These are phyloP conservation scores for Phaeosphaeria sp. DNA, from an alignment of 2,329 filamentous ascomycete genomes.

Conservation along the genomic window DNA sequence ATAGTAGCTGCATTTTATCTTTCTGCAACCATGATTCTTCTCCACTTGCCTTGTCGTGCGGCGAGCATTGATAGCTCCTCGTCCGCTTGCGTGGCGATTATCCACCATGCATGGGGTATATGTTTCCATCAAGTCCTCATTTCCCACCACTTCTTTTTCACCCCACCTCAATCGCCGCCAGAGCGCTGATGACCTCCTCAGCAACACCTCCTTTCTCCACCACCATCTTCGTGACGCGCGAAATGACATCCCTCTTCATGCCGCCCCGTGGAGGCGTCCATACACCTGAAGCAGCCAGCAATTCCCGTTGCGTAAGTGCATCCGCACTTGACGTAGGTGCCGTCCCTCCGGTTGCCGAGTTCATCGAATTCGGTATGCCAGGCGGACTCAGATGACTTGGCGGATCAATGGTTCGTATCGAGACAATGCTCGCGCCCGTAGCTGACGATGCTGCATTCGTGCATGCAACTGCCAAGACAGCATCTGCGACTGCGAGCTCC, in stretches of 20 bases:
- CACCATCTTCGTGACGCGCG: slow-evolving; percentile 77
- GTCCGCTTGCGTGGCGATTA: background rate
- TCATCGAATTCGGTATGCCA: slow-evolving; percentile 56
- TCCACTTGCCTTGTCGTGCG: background rate
- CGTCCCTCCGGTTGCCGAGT: slow-evolving; percentile 52
- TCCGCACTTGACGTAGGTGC: slow-evolving; percentile 48
- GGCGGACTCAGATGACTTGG: slow-evolving; percentile 57
- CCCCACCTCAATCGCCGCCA: slow-evolving; percentile 72
- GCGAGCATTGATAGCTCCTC: background rate
- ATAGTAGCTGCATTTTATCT: background rate
- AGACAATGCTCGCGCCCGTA: slow-evolving; percentile 47
- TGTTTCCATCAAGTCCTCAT: background rate
- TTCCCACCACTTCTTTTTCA: slow-evolving; percentile 21
- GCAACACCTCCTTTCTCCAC: slow-evolving; percentile 80
- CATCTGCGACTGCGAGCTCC: slow-evolving; percentile 91
- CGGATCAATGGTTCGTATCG: slow-evolving; percentile 57
- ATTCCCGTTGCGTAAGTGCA: slow-evolving; percentile 57
- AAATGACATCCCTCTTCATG: slow-evolving; percentile 75
- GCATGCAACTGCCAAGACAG: slow-evolving; percentile 84
- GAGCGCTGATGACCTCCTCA: slow-evolving; percentile 81
- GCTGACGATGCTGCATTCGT: slow-evolving; percentile 47
- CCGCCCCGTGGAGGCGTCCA: slow-evolving; percentile 89
- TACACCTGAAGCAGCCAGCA: slow-evolving; percentile 69
- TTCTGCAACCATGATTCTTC: background rate
- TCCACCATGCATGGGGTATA: background rate